These are phyloP conservation scores for Myrmaecium sp. DNA, from an alignment of 2,329 filamentous ascomycete genomes.

Conservation along the genomic window DNA sequence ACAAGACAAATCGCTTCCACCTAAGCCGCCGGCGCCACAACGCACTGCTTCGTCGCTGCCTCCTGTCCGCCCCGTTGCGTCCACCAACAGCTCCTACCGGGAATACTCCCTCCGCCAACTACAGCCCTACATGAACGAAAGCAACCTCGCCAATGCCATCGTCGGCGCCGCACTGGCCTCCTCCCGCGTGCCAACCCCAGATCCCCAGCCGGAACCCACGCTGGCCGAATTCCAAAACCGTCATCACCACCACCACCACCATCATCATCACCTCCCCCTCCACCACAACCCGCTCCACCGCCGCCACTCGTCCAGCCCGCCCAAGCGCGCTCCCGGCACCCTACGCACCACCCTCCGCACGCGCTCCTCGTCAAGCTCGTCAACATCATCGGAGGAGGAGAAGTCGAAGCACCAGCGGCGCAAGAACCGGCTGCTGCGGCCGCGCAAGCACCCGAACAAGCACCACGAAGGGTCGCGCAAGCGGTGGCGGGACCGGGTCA, in stretches of 20 bases:
- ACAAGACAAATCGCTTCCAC: neutral
- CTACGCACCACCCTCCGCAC: constrained; percentile 53
- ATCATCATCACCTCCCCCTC: constrained; percentile 6
- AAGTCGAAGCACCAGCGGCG: constrained; percentile 33
- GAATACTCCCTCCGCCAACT: constrained; percentile 19
- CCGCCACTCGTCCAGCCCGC: constrained; percentile 24
- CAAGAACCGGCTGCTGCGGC: constrained; percentile 37
- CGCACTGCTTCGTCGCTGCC: constrained; percentile 2
- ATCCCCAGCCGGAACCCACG: constrained; percentile 21
- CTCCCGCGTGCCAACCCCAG: constrained; percentile 32
- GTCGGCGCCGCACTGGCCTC: constrained; percentile 59
- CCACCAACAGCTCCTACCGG: constrained; percentile 23
- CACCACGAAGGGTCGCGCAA: constrained; percentile 62
- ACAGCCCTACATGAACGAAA: constrained; percentile 36
- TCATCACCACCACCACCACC: constrained; percentile 17
- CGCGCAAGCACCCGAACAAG: constrained; percentile 44
- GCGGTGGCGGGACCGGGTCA: constrained; percentile 62
- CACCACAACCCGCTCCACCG: constrained; percentile 14
- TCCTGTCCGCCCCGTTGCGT: constrained; percentile 11
- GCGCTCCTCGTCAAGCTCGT: constrained; percentile 20
- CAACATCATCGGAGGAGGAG: constrained; percentile 38
- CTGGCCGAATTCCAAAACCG: constrained; percentile 24
- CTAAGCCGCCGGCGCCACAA: neutral
- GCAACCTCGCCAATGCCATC: constrained; percentile 56
- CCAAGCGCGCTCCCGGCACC: constrained; percentile 31